Percentiles rank a stretch among this genome's conserved stretches.
These are phyloP conservation scores for Gorgonomyces haynaldii DNA, from an alignment of 192 early-diverging fungal species.

Conservation along the genomic window DNA sequence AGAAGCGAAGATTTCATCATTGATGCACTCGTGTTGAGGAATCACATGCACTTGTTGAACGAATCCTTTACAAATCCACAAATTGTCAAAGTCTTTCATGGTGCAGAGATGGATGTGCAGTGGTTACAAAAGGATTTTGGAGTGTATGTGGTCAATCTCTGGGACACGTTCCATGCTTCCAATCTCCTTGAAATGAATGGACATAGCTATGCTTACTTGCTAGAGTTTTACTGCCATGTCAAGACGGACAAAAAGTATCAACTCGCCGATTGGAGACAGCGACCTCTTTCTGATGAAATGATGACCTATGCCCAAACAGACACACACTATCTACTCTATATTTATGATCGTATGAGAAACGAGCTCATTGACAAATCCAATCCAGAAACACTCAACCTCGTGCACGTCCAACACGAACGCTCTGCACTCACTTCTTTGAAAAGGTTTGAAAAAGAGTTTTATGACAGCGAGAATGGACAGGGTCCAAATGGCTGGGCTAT, in stretches of 20 bases:
- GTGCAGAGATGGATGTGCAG: conserved; percentile 87
- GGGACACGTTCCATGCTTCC: conserved; percentile 93
- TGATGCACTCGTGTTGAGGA: conserved; percentile 74
- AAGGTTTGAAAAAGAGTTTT: conserved; percentile 68
- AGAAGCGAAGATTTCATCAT: conserved; percentile 80
- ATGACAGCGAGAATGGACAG: conserved; percentile 67
- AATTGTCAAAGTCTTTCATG: conserved; percentile 85
- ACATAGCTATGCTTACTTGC: conserved; percentile 72
- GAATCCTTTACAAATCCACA: conserved; percentile 73
- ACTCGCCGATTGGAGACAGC: conserved; percentile 92
- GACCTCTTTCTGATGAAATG: conserved; percentile 90
- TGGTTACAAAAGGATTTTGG: conserved; percentile 99
- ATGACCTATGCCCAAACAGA: conserved; percentile 81
- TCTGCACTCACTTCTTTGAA: conserved; percentile 59
- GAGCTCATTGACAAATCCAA: conserved; percentile 59
- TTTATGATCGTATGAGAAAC: conserved; percentile 86
- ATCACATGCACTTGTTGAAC: conserved; percentile 66
- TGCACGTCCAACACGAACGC: conserved; percentile 48
- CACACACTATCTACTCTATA: conserved; percentile 91
- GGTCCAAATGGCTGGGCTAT: conserved; percentile 71
- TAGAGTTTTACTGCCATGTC: conserved; percentile 65
- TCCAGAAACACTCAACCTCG: conserved; percentile 50
- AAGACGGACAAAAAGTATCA: conserved; percentile 90
- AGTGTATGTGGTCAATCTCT: conserved; percentile 88
- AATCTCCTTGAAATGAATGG: conserved; percentile 67